phyloP scores from a whole-genome alignment of 2,329 filamentous ascomycete genomes.

The Venturia asperata region DNA sequence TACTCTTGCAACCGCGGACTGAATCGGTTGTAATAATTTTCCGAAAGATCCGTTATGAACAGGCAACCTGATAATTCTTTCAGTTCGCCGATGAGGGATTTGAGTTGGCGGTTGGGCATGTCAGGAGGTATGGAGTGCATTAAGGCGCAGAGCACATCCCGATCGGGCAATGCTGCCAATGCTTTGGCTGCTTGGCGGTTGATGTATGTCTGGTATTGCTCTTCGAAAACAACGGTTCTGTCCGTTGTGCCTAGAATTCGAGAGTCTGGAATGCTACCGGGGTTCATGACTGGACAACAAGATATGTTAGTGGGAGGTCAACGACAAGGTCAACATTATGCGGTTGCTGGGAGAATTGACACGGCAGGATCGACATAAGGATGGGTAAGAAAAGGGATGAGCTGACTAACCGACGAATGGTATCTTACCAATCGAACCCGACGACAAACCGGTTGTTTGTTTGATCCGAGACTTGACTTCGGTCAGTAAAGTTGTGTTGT shows the following conservation, averaged over 20 bases:
- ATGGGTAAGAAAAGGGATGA: slow-evolving; percentile 22
- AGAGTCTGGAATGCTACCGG: slow-evolving; percentile 38
- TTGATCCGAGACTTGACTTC: slow-evolving; percentile 17
- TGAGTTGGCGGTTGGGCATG: slow-evolving; percentile 12
- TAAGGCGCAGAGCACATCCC: slow-evolving; percentile 17
- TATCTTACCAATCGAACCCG: slow-evolving; percentile 15
- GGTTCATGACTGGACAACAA: slow-evolving; percentile 34
- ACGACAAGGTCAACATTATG: not conserved
- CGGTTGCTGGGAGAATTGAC: not conserved
- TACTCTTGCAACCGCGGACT: slow-evolving; percentile 19
- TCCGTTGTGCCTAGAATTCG: slow-evolving; percentile 38
- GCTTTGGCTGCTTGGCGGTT: slow-evolving; percentile 27
- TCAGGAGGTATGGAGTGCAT: slow-evolving; percentile 19
- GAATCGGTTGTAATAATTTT: slow-evolving; percentile 16
- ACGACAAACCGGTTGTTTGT: slow-evolving; percentile 15
- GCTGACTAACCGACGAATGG: slow-evolving; percentile 22
- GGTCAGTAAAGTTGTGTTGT: slow-evolving; percentile 14
- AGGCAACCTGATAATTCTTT: slow-evolving; percentile 15
- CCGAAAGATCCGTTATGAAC: slow-evolving; percentile 18
- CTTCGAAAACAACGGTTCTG: slow-evolving; percentile 43
- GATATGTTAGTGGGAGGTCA: not conserved
- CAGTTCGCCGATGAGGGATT: slow-evolving; percentile 15
- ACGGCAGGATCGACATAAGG: slow-evolving; percentile 20
- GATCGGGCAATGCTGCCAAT: slow-evolving; percentile 25
- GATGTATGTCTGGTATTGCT: slow-evolving; percentile 34